phyloP scores from a whole-genome alignment of 129 eudicot genomes.

The Logfia minima region DNA sequence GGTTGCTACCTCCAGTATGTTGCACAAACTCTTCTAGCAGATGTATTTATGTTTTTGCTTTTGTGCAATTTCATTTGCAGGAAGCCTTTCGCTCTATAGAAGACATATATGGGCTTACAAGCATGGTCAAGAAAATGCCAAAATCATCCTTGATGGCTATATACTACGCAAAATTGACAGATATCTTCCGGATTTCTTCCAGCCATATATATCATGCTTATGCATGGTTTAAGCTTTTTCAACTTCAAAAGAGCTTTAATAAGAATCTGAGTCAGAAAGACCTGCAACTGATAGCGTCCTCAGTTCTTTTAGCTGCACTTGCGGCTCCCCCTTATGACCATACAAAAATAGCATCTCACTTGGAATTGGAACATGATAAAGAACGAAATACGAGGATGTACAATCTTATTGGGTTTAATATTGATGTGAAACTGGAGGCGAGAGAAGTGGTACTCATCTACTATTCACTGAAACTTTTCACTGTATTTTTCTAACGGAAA shows the following conservation, averaged over 20 bases:
- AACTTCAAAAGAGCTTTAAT: constrained; percentile 70
- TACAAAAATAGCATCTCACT: constrained; percentile 47
- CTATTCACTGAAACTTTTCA: not conserved
- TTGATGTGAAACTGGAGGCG: constrained; percentile 51
- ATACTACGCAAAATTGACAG: constrained; percentile 71
- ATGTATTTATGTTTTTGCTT: constrained; percentile 1
- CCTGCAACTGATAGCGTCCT: constrained; percentile 75
- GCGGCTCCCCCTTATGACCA: constrained; percentile 62
- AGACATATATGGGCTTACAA: constrained; percentile 67
- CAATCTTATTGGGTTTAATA: constrained; percentile 56
- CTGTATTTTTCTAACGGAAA: not conserved
- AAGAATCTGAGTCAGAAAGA: constrained; percentile 77
- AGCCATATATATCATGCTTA: constrained; percentile 78
- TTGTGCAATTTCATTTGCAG: constrained; percentile 32
- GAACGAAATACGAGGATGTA: constrained; percentile 55
- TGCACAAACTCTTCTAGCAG: not conserved
- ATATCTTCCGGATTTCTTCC: constrained; percentile 69
- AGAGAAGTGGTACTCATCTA: constrained; percentile 52
- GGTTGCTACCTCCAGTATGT: not conserved
- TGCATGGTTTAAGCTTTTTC: constrained; percentile 76
- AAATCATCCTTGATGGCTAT: constrained; percentile 69
- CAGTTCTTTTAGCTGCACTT: constrained; percentile 79
- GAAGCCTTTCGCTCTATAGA: constrained; percentile 86
- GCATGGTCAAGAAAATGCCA: constrained; percentile 74
- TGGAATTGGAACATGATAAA: constrained; percentile 61